A percentile compares a stretch with the other conserved stretches of the same genome.
phyloP scores from a whole-genome alignment of 2,329 filamentous ascomycete genomes.

The Hirsutella minnesotensis region DNA sequence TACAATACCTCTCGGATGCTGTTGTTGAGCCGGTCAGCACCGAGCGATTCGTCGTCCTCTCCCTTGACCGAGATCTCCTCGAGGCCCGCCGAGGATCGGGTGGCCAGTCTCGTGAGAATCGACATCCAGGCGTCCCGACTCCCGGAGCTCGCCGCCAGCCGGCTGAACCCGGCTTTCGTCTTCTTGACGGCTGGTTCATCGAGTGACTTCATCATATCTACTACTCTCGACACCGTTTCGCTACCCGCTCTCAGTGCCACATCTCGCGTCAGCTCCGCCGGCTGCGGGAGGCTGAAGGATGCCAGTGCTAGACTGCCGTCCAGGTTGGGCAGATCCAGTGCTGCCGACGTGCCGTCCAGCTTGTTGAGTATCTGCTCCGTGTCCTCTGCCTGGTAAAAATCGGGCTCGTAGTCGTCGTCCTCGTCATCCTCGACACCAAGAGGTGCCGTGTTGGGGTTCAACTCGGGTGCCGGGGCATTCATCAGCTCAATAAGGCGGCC shows the following conservation, averaged over 20 bases:
- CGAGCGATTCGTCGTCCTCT: slow-evolving; percentile 39
- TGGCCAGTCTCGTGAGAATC: slow-evolving; percentile 74
- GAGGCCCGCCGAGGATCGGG: slow-evolving; percentile 61
- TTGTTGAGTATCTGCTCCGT: slow-evolving; percentile 69
- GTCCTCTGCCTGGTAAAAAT: slow-evolving; percentile 67
- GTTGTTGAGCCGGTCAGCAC: slow-evolving; percentile 42
- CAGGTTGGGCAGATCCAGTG: slow-evolving; percentile 18
- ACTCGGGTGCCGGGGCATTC: slow-evolving; percentile 28
- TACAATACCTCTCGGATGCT: slow-evolving; percentile 72
- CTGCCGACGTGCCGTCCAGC: slow-evolving; percentile 55
- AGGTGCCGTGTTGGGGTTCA: slow-evolving; percentile 47
- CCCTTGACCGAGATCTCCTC: slow-evolving; percentile 46
- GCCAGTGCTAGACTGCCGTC: slow-evolving; percentile 50
- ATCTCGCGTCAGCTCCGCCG: slow-evolving; percentile 59
- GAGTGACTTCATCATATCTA: slow-evolving; percentile 62
- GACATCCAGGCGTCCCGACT: slow-evolving; percentile 87
- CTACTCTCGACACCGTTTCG: slow-evolving; percentile 63
- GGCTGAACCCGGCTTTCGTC: slow-evolving; percentile 63
- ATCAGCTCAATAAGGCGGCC: slow-evolving; percentile 35
- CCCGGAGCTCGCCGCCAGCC: slow-evolving; percentile 72
- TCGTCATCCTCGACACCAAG: slow-evolving; percentile 70
- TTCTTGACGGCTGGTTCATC: slow-evolving; percentile 54
- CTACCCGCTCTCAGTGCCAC: slow-evolving; percentile 64
- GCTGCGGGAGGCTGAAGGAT: slow-evolving; percentile 68
- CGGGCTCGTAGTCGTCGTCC: slow-evolving; percentile 79